These are phyloP conservation scores for Backusella sp. DNA, from an alignment of 192 early-diverging fungal genomes.

Conservation along the genomic window DNA sequence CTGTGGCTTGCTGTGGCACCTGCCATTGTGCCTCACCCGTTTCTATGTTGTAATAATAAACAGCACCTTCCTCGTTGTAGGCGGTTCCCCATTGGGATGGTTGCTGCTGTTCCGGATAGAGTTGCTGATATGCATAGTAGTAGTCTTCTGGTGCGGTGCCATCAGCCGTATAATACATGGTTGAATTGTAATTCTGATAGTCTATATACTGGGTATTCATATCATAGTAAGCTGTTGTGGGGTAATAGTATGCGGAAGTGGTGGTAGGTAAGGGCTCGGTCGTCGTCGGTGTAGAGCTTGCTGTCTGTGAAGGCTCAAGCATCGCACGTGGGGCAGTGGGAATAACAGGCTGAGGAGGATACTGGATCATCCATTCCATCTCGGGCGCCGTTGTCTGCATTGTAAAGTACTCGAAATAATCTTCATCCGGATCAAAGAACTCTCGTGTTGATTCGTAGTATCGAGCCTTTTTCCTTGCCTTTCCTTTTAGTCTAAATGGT, in stretches of 20 bases:
- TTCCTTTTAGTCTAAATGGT: background rate
- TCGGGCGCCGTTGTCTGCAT: conserved; percentile 12
- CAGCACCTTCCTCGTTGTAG: conserved; percentile 39
- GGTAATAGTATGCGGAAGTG: background rate
- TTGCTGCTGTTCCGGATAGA: conserved; percentile 1
- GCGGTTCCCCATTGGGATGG: conserved; percentile 50
- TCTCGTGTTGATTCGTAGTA: conserved; percentile 25
- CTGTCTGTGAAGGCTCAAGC: conserved; percentile 6
- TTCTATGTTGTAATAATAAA: conserved; percentile 54
- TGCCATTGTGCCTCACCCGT: conserved; percentile 54
- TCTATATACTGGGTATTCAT: conserved; percentile 14
- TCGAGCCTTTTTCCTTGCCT: background rate
- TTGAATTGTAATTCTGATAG: background rate
- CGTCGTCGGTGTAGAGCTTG: background rate
- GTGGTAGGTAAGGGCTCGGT: background rate
- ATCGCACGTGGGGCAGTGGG: conserved; percentile 33
- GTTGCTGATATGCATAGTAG: conserved; percentile 11
- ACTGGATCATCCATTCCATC: conserved; percentile 7
- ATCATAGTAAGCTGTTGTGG: background rate
- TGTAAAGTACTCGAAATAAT: conserved; percentile 32
- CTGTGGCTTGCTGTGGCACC: conserved; percentile 25
- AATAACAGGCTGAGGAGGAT: conserved; percentile 16
- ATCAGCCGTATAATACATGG: background rate
- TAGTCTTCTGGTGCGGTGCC: background rate
- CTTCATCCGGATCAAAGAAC: conserved; percentile 30